Evolutionary conservation across 768 basidiomycete genomes (phyloP).

Genomic region (Amanita molliuscula): DNA sequence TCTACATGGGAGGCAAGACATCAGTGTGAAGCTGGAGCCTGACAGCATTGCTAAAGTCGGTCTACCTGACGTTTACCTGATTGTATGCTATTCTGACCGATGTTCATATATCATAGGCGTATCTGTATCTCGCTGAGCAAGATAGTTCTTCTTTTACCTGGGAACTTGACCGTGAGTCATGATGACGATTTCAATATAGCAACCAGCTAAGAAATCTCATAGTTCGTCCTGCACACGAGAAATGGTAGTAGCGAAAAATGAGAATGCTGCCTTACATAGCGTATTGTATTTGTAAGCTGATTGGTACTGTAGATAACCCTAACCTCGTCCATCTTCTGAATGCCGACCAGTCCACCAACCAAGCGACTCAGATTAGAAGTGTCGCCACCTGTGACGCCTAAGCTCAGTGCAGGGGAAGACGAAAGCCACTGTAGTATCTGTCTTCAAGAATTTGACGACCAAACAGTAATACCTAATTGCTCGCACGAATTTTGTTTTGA

Average conservation of each 20-base stretch:
- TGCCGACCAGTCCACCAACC: slow-evolving; percentile 18
- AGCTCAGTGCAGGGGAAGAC: slow-evolving; percentile 15
- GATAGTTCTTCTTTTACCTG: slow-evolving; percentile 68
- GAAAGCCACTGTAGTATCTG: slow-evolving; percentile 80
- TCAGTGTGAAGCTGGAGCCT: slow-evolving; percentile 42
- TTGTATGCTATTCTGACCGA: neutral
- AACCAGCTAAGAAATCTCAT: neutral
- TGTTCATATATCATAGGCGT: slow-evolving; percentile 30
- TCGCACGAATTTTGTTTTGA: slow-evolving; percentile 94
- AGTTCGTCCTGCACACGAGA: slow-evolving; percentile 38
- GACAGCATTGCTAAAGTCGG: slow-evolving; percentile 62
- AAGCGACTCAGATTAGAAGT: slow-evolving; percentile 28
- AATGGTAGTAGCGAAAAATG: slow-evolving; percentile 20
- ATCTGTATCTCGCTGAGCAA: slow-evolving; percentile 57
- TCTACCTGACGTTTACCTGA: neutral
- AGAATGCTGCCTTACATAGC: neutral
- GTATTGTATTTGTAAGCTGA: neutral
- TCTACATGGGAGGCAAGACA: slow-evolving; percentile 32
- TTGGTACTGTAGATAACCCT: neutral
- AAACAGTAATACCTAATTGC: slow-evolving; percentile 75
- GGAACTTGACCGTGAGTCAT: slow-evolving; percentile 66
- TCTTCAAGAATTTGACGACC: slow-evolving; percentile 64
- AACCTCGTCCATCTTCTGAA: slow-evolving; percentile 3
- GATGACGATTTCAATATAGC: neutral
- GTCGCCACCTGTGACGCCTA: slow-evolving; percentile 11